Conservation (phyloP, 2,329 filamentous ascomycete genomes). For the Ophiobolus disseminans region DNA sequence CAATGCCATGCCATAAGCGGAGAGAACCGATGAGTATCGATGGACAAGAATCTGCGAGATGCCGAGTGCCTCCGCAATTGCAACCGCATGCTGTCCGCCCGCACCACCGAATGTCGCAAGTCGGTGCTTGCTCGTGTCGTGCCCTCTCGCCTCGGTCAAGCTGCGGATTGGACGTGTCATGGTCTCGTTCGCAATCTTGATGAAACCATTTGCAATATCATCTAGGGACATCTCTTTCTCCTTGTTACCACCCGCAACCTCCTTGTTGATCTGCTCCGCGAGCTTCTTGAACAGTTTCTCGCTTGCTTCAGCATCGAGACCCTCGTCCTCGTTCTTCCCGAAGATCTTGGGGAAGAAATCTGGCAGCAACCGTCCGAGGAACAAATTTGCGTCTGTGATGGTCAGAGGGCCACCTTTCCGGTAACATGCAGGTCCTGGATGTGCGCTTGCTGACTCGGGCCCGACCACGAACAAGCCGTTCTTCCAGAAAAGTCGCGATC, state of each 20-base stretch:
- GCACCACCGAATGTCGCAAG: constrained; percentile 92
- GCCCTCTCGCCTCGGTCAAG: constrained; percentile 89
- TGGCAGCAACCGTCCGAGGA: constrained; percentile 81
- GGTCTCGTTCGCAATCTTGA: constrained; percentile 88
- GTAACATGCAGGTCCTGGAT: constrained; percentile 90
- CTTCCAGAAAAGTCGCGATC: constrained; percentile 82
- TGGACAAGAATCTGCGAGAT: constrained; percentile 87
- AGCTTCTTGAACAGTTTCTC: constrained; percentile 77
- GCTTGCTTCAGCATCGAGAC: constrained; percentile 77
- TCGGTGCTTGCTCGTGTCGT: constrained; percentile 89
- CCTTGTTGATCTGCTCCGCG: constrained; percentile 77
- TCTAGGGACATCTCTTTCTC: constrained; percentile 74
- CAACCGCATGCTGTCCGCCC: constrained; percentile 90
- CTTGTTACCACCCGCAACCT: constrained; percentile 67
- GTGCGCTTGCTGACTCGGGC: constrained; percentile 85
- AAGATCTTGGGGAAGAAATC: constrained; percentile 97
- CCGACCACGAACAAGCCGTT: constrained; percentile 92
- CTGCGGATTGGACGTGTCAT: constrained; percentile 92
- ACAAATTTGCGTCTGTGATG: constrained; percentile 92
- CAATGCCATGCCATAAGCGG: constrained; percentile 90
- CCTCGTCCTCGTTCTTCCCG: constrained; percentile 84
- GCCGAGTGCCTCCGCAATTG: constrained; percentile 83
- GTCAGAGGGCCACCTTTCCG: constrained; percentile 87
- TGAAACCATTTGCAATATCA: constrained; percentile 86
- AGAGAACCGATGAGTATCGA: constrained; percentile 85